Base-by-base conservation (phyloP, 176 grass and related monocot genomes). In the Oryza australiensis region DNA sequence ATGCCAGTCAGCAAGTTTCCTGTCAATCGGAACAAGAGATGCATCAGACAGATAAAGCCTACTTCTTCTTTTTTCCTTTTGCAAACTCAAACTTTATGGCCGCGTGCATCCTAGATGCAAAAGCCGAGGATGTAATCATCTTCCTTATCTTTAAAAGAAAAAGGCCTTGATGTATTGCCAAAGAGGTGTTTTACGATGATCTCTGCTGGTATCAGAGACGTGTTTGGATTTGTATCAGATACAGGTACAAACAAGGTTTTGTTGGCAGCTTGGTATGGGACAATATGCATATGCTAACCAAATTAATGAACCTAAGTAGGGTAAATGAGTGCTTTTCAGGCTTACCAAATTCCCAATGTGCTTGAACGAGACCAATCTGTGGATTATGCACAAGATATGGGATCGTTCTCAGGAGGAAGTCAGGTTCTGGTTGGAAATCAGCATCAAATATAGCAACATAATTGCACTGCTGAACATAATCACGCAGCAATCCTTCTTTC, bases 1-100 rank as follows among this genome's bases (percentile, higher is more conserved):
- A 99, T 93, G 76, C 77, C 92, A 89, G 87, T 98, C 90, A 98
- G 93, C 93, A 90, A 93, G 83, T 93, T 93, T 93, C 90, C 90
- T 98, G 96, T 84, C 90, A 93, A 90, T 90, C 71, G 62, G 84
- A 90, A 95, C 73, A 88, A 81, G 40, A 84, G 34, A 84, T 59
- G 63, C 69, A 93, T 98, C 93, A 98, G 87, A 91, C 2, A 40
- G 73, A 94, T 90, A 87, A 88, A 89, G 62, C 57, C 75, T 83
- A 73, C 45, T 41, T 53, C n/a, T n/a, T n/a, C n/a, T 7, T 53
- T 53, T 53, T 53, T 6, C 11, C 22, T 53, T 53, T 53, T 53
- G 49, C 49, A 53, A 46, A 18, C 49, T 53, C 49, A 53, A 53
- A 53, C 49, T 53, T 53, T 22, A 22, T 53, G 1, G 15, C 10